Conservation (phyloP, 2,329 filamentous ascomycete genomes). For the Polychaeton citri region DNA sequence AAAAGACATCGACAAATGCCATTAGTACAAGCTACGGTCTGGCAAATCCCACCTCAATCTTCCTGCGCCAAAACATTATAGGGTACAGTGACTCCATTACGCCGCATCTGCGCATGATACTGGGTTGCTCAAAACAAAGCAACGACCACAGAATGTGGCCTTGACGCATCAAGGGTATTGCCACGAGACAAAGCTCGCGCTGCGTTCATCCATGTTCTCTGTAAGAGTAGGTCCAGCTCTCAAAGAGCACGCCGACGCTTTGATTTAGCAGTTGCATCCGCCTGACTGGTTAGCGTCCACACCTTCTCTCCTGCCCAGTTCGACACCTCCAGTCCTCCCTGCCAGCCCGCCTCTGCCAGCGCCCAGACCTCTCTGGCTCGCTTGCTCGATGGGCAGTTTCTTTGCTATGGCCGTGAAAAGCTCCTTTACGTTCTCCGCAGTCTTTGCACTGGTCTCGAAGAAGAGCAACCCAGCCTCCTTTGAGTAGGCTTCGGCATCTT, state of each 20-base stretch:
- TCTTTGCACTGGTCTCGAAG: constrained; percentile 98
- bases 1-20: background rate
- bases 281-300: constrained; percentile 43
- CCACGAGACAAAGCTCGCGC: too few relatives aligned
- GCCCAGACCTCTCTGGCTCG: constrained; percentile 67
- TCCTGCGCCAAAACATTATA: background rate
- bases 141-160: too few relatives aligned
- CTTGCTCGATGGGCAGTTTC: constrained; percentile 93
- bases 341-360: constrained; percentile 33
- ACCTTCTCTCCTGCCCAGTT: constrained; percentile 51
- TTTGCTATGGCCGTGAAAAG: constrained; percentile 96
- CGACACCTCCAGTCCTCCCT: constrained; percentile 50
- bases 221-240: too few relatives aligned
- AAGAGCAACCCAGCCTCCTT: constrained; percentile 87
- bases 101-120: background rate
- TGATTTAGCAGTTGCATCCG: constrained; percentile 48
- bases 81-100: background rate
- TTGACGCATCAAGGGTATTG: too few relatives aligned
- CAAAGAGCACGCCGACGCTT: too few relatives aligned
- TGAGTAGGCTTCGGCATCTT: constrained; percentile 90
- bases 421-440: constrained; percentile 87
- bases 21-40: background rate
- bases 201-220: too few relatives aligned
- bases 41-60: background rate
- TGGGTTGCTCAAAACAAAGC: too few relatives aligned